Base-by-base conservation (phyloP, 208 protist genomes). In the Acanthamoeba quina region DNA sequence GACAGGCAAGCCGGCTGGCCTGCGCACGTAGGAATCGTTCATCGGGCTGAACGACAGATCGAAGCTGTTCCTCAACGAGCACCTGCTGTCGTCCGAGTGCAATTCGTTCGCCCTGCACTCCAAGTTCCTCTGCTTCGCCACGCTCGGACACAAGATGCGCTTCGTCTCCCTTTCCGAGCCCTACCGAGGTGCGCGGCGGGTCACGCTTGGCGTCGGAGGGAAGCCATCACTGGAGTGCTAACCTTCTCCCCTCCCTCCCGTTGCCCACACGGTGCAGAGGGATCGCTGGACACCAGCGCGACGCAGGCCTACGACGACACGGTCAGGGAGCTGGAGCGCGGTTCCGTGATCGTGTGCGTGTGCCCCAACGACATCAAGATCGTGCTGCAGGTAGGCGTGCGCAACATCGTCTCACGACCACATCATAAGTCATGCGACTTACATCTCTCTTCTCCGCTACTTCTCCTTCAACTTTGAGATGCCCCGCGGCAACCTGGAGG, bases 401-500 rank as follows among this genome's bases (percentile, higher is more conserved):
- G 26, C 62, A 5, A 15, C 21, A 19, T 93, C 92, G 13, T 34
- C 41, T 9, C 41, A 44, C 41, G 41, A 44, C 41, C 41, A 44
- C 41, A 44, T 9, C 41, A 44, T 44, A 41, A 1, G 3, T 37
- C 44, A 49, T 58, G 15, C 21, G 54, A 5, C 54, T 24, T 13
- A 24, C 10, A 58, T 24, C 54, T 1, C 15, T 21, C 21, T n/a
- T n/a, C n/a, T n/a, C n/a, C n/a, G n/a, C n/a, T n/a, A n/a, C 21
- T 54, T 47, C 29, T 56, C 4, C 17, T 19, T 56, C 52, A 72
- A 13, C 0, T n/a, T 60, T 19, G 52, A 97, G 94, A 97, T 97
- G 96, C 97, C 96, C 15, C 94, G 96, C 60, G 97, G 96, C 62
- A 97, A 97, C 64, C 88, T 97, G 9, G 96, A 97, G 83, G 60